Percentiles rank a stretch among this genome's conserved stretches.
Evolutionary conservation across 148 eudicot species (phyloP).

Genomic region (Silene conica): DNA sequence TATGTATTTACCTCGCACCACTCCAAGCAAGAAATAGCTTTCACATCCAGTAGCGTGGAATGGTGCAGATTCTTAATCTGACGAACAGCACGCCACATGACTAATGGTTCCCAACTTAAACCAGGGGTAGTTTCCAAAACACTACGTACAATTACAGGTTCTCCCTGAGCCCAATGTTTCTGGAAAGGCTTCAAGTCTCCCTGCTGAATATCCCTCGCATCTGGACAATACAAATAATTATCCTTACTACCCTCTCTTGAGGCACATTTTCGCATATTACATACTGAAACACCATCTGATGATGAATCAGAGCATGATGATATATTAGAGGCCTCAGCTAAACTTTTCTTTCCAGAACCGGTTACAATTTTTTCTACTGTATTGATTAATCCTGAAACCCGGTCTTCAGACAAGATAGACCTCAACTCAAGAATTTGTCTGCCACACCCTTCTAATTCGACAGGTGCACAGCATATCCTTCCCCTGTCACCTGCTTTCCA

Average conservation of each 20-base stretch:
- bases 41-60: conserved; percentile 30
- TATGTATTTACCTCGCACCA: conserved; percentile 50
- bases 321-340: conserved; percentile 10
- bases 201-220: conserved; percentile 35
- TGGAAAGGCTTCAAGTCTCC: conserved; percentile 50
- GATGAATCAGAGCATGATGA: conserved; percentile 31
- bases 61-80: conserved; percentile 28
- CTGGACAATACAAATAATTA: conserved; percentile 48
- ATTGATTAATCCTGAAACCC: conserved; percentile 40
- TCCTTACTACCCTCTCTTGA: conserved; percentile 38
- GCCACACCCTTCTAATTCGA: conserved; percentile 44
- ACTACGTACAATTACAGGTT: conserved; percentile 50
- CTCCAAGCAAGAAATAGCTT: conserved; percentile 53
- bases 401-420: conserved; percentile 23
- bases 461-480: conserved; percentile 43
- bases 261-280: conserved; percentile 34
- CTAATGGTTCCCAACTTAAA: conserved; percentile 74
- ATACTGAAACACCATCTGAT: conserved; percentile 5
- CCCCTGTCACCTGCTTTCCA: conserved; percentile 48
- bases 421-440: conserved; percentile 36
- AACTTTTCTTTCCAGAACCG: not conserved
- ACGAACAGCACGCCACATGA: conserved; percentile 78
- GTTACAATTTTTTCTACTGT: conserved; percentile 34
- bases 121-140: conserved; percentile 50
- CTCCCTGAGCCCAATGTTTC: conserved; percentile 54